These are phyloP conservation scores for Pseudogymnoascus sp. DNA, from an alignment of 2,329 filamentous ascomycete genomes.

Conservation along the genomic window DNA sequence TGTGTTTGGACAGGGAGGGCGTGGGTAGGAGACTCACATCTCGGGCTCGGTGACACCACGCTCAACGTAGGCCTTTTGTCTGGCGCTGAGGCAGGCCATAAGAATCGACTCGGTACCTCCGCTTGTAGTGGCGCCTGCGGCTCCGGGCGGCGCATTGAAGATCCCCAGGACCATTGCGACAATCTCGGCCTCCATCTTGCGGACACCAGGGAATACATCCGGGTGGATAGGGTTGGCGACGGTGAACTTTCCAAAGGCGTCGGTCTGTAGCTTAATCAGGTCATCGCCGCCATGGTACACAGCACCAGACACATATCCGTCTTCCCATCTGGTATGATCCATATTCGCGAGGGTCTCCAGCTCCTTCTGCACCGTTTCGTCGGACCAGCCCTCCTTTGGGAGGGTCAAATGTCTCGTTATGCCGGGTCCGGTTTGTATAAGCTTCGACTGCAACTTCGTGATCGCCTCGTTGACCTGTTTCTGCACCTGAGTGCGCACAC, in stretches of 20 bases:
- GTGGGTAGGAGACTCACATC: slow-evolving; percentile 53
- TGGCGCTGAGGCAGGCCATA: slow-evolving; percentile 85
- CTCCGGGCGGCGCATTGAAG: slow-evolving; percentile 82
- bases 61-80: slow-evolving; percentile 81
- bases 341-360: slow-evolving; percentile 70
- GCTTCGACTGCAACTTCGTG: slow-evolving; percentile 71
- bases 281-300: slow-evolving; percentile 91
- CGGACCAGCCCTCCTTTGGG: slow-evolving; percentile 74
- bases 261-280: slow-evolving; percentile 74
- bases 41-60: slow-evolving; percentile 86
- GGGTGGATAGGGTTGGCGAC: slow-evolving; percentile 96
- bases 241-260: slow-evolving; percentile 89
- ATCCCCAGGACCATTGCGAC: slow-evolving; percentile 89
- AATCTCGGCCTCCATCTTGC: slow-evolving; percentile 98
- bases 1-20: background rate
- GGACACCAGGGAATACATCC: slow-evolving; percentile 92
- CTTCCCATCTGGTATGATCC: slow-evolving; percentile 96
- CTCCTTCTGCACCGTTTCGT: slow-evolving; percentile 72
- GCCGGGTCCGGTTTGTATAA: slow-evolving; percentile 65
- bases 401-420: slow-evolving; percentile 66
- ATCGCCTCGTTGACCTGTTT: slow-evolving; percentile 76
- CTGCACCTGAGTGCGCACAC: slow-evolving; percentile 77
- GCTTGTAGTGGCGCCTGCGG: slow-evolving; percentile 80
- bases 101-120: slow-evolving; percentile 95
- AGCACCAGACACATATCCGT: slow-evolving; percentile 86